A percentile compares a stretch with the other conserved stretches of the same genome.
Conservation (phyloP, 2,329 filamentous ascomycete genomes). For the Basipetospora chlamydospora region DNA sequence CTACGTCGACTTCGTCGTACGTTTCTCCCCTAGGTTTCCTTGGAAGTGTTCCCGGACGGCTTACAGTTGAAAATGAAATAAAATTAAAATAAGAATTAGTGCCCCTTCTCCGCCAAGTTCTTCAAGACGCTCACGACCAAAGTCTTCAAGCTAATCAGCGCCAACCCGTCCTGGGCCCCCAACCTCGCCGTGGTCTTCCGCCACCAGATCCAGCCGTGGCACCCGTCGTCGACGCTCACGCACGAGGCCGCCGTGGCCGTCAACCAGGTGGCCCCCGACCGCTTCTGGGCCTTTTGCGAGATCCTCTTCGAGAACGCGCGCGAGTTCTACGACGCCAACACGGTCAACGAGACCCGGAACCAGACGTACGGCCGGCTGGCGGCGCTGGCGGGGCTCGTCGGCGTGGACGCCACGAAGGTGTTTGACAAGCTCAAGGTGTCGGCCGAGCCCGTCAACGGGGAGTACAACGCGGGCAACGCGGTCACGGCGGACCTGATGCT, state of each 20-base stretch:
- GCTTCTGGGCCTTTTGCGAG: constrained; percentile 69
- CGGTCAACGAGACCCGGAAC: constrained; percentile 76
- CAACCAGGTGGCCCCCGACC: constrained; percentile 49
- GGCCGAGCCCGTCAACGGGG: constrained; percentile 52
- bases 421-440: constrained; percentile 54
- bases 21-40: background rate
- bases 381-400: constrained; percentile 53
- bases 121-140: constrained; percentile 62
- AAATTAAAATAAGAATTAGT: constrained; percentile 19
- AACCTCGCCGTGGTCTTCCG: constrained; percentile 68
- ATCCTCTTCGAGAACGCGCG: constrained; percentile 52
- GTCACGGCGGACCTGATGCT: constrained; percentile 79
- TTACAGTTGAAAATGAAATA: background rate
- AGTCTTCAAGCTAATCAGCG: constrained; percentile 49
- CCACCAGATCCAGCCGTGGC: constrained; percentile 90
- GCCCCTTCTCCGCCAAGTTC: constrained; percentile 53
- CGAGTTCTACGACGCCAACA: constrained; percentile 70
- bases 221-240: constrained; percentile 66
- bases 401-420: constrained; percentile 56
- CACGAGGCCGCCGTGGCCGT: constrained; percentile 81
- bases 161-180: constrained; percentile 38
- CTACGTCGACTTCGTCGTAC: constrained; percentile 67
- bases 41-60: too few relatives aligned
- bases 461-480: constrained; percentile 65
- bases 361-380: constrained; percentile 68